Evolutionary conservation across 2,329 filamentous ascomycete species (phyloP).

Genomic region (Leptographium galeiforme): DNA sequence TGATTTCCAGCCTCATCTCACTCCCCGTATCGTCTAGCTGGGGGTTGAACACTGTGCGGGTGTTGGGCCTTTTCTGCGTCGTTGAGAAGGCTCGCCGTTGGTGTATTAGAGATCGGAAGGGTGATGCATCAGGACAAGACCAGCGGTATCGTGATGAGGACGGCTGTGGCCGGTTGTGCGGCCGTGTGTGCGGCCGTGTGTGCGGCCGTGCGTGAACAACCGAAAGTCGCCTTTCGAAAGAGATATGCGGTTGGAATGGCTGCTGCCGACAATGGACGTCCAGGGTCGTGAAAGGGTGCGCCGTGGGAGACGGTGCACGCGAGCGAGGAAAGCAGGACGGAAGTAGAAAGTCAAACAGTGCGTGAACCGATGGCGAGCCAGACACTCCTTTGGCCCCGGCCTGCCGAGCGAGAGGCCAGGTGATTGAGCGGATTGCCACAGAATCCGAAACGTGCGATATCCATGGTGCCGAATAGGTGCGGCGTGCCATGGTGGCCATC

Average conservation of each 20-base stretch:
- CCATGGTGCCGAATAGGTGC: not conserved
- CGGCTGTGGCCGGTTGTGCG: not conserved
- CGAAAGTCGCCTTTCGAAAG: not conserved
- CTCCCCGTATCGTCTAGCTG: slow-evolving; percentile 70
- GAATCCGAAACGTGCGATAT: not conserved
- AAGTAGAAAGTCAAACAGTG: not conserved
- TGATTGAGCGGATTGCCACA: not conserved
- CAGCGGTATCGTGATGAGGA: not conserved
- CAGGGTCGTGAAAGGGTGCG: not conserved
- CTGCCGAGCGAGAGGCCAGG: not conserved
- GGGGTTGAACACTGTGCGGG: slow-evolving; percentile 51
- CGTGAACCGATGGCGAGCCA: not conserved
- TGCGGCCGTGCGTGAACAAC: not conserved
- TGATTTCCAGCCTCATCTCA: slow-evolving; percentile 74
- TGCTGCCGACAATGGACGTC: not conserved
- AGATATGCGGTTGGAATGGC: not conserved
- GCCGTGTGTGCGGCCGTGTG: not conserved
- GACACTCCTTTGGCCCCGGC: not conserved
- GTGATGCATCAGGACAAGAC: not conserved
- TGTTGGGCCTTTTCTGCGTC: slow-evolving; percentile 24
- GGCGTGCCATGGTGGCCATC: not conserved
- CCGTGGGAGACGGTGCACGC: not conserved
- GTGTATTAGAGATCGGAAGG: not conserved
- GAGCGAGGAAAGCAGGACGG: not conserved
- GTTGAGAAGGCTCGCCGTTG: slow-evolving; percentile 20